Evolutionary conservation across 306 rosid species (phyloP), one percentile per base, ranked within the genome.

Genomic region (Geum urbanum): DNA sequence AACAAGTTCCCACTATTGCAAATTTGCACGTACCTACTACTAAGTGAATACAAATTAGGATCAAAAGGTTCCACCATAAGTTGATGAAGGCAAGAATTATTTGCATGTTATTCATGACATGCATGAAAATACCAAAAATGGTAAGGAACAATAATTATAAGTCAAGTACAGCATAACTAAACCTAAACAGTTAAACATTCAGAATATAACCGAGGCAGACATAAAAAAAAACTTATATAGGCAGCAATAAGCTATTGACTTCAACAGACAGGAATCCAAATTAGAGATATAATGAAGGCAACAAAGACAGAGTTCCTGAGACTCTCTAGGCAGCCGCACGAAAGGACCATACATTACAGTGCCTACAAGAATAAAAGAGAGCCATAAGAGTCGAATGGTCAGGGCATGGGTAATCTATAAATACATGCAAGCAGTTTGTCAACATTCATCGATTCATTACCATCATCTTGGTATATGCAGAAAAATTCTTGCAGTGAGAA

Each of bases 251-350:
- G 83, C 79, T 75, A 94, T 46, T 68, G 99, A 81, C 83, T 80
- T 80, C 61, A 91, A 76, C 71, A 87, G 66, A 57, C 75, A 78
- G 12, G 79, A 66, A 69, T 87, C 89, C 89, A 91, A 73, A 78
- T 83, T 71, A 70, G 95, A 83, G 71, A 88, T 79, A 80, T 87
- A 91, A 77, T 74, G 79, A 69, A 91, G 81, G 74, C 86, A 85
- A 79, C 88, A 85, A n/a, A 94, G 77, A 63, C 89, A 78, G 73
- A 91, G 86, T 76, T 88, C 95, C 77, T 94, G 97, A 68, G 76
- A 82, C 70, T 88, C 89, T 74, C 71, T 84, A 67, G 96, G 87
- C 82, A 94, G 95, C 77, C 76, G 78, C 77, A 82, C 73, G 73
- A 94, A 94, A 56, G 97, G 97, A 72, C 97, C 95, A 60, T 74